Conservation (phyloP, 2,329 filamentous ascomycete genomes). For the Pyricularia sp. region DNA sequence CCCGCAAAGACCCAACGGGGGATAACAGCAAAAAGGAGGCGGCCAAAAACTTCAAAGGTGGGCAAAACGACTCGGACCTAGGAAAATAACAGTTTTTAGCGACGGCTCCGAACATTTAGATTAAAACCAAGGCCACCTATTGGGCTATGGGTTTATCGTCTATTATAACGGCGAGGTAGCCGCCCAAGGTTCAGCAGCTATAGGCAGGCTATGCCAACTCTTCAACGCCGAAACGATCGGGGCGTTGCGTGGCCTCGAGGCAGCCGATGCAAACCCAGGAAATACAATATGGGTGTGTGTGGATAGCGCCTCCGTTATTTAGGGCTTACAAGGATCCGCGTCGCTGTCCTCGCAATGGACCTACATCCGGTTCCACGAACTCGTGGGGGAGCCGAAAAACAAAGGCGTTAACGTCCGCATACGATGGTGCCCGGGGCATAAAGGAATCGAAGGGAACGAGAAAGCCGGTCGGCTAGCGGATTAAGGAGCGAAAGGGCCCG, state of each 20-base stretch:
- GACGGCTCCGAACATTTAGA: too few relatives aligned
- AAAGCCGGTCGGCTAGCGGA: background rate
- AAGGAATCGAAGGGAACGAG: background rate
- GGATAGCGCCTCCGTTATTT: conserved; percentile 1
- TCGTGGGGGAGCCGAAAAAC: background rate
- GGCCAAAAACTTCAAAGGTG: too few relatives aligned
- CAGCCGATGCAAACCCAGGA: background rate
- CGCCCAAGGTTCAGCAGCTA: background rate
- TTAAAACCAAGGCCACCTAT: too few relatives aligned
- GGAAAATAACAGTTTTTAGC: too few relatives aligned
- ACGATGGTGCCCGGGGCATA: background rate
- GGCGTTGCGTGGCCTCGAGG: background rate
- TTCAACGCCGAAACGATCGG: conserved; percentile 1
- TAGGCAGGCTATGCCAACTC: background rate
- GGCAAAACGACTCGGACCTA: too few relatives aligned
- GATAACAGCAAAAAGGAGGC: too few relatives aligned
- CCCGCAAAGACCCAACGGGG: background rate
- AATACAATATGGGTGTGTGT: background rate
- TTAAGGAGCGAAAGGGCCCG: background rate
- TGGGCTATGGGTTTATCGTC: too few relatives aligned
- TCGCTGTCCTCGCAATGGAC: background rate
- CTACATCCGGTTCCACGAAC: conserved; percentile 2
- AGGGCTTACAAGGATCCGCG: background rate
- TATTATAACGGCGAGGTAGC: too few relatives aligned
- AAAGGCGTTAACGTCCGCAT: background rate